phyloP scores from a whole-genome alignment of 768 basidiomycete species.

The Leccinum subgranulosum region DNA sequence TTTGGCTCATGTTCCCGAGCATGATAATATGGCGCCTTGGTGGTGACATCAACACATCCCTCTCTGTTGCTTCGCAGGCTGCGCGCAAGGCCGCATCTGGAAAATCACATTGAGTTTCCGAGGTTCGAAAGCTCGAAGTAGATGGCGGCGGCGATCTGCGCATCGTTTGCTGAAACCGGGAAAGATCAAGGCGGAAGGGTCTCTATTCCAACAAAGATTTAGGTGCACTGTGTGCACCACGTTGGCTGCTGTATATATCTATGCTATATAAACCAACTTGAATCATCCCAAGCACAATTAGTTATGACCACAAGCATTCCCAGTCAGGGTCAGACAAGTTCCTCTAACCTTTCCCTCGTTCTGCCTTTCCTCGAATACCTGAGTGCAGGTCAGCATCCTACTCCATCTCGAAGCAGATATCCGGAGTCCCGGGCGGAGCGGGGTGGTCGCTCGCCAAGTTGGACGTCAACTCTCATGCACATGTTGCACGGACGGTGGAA shows the following conservation, averaged over 20 bases:
- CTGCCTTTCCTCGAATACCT: neutral
- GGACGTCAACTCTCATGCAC: neutral
- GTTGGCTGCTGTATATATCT: neutral
- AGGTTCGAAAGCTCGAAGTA: neutral
- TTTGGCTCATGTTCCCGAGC: constrained; percentile 76
- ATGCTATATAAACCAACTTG: neutral
- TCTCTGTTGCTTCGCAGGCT: constrained; percentile 32
- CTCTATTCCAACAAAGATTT: neutral
- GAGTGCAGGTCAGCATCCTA: neutral
- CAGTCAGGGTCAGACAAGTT: neutral
- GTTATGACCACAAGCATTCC: neutral
- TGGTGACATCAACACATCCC: constrained; percentile 51
- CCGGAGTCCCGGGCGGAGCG: neutral
- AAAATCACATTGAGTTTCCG: constrained; percentile 26
- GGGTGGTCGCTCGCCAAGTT: neutral
- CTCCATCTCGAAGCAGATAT: neutral
- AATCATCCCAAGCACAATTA: neutral
- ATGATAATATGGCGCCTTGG: constrained; percentile 60
- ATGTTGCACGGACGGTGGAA: neutral
- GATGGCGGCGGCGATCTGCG: neutral
- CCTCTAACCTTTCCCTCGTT: neutral
- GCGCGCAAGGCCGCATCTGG: constrained; percentile 28
- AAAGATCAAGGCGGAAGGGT: neutral
- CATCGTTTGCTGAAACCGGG: neutral
- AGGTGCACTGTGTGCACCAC: neutral